Evolutionary conservation across 768 basidiomycete species (phyloP), one percentile per base, ranked within the genome.

Genomic region (Russula ochroleuca): DNA sequence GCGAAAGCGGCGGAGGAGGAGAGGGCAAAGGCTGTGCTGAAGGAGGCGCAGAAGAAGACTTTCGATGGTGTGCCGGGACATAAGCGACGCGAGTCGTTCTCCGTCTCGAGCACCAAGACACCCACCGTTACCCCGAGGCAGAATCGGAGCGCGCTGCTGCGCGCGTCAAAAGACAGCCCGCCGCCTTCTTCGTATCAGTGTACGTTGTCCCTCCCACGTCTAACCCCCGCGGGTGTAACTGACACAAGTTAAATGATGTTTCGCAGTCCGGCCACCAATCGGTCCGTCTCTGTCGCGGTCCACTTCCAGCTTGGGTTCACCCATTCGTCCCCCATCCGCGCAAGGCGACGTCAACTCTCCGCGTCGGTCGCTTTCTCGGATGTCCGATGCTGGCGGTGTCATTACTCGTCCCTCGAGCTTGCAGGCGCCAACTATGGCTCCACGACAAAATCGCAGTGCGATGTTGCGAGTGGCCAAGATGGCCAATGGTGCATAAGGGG

Each of bases 61-160:
- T 94, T 92, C 69, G 87, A 88, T 0, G 90, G 90, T 38, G 86
- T 93, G 3, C 91, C 92, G 6, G 91, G 91, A 0, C 91, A 94
- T 70, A 93, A 93, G 74, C 79, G 91, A 59, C 77, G 87, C 31
- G 88, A 90, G 71, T 83, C 82, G 15, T 85, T 94, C 65, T 73
- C 83, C 7, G 92, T 94, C 10, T 80, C 86, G 19, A 83, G 81
- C 65, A 78, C 76, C 11, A 72, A 70, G 55, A 67, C 77, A 11
- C 82, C 82, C 10, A 71, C 72, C 1, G 75, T 81, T n/a, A 64
- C 71, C 6, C 82, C 83, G 7, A 72, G 79, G 19, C 70, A 73
- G 38, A 83, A 82, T 66, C 74, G 67, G 67, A 79, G 78, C 55
- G 79, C 81, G 23, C 70, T 73, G 13, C 67, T 83, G 64, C 73